Base-by-base conservation (phyloP, 495 filamentous ascomycete genomes). In the Aspergillus cavernicola region DNA sequence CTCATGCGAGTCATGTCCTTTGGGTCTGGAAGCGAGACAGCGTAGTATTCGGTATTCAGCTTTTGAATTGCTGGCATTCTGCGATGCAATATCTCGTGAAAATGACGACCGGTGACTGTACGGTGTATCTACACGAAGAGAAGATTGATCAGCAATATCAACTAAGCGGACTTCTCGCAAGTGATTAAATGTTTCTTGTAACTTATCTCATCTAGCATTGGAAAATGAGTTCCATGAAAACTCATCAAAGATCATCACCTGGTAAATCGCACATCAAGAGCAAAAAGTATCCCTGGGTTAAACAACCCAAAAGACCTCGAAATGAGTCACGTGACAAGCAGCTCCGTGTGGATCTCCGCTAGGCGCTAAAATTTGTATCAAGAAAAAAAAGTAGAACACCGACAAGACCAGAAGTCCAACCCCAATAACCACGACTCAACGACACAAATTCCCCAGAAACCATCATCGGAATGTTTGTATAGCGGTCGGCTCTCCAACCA, bases 391-490 rank as follows among this genome's bases (percentile, higher is more conserved):
- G 40, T 51, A 41, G 36, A 53, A 45, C 48, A 28, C 40, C 33
- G 36, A 32, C 55, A 49, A 19, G 52, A 31, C 26, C 55, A 43
- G 65, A 61, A 62, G 63, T 64, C 61, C n/a, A 53, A 28, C 58
- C 49, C 38, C 41, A 53, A 59, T 53, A 60, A 55, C 60, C 58
- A n/a, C 48, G 13, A 33, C 16, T 11, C 24, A 32, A 23, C 12
- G 12, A 19, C 24, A 13, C 40, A 36, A 37, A 35, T 29, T n/a
- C 26, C n/a, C 11, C 16, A 29, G 24, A 28, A 51, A 32, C 37
- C 26, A 36, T 37, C 11, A 50, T 32, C 65, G 66, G 63, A 53
- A 75, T 75, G 72, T 67, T 48, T 65, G 61, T 49, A 38, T 73
- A 68, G 56, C 61, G 61, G 63, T 60, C 57, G 62, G 57, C 55